These are phyloP conservation scores for Arthrocladium fulminans DNA, from an alignment of 2,329 filamentous ascomycete genomes.

Conservation along the genomic window DNA sequence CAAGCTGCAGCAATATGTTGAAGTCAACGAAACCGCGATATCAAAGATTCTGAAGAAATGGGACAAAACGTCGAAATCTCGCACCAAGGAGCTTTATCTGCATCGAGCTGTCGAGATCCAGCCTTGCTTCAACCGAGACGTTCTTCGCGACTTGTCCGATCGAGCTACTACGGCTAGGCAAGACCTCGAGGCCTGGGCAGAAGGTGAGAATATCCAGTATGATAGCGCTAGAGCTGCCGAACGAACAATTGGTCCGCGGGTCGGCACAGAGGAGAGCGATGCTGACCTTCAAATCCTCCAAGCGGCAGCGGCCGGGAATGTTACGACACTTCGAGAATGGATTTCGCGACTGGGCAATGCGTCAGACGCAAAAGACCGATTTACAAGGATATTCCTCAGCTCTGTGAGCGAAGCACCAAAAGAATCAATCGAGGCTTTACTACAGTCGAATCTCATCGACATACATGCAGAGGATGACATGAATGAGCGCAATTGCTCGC, in stretches of 20 bases:
- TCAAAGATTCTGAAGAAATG: constrained; percentile 99
- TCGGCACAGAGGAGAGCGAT: constrained; percentile 76
- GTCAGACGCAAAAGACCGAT: constrained; percentile 59
- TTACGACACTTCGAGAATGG: constrained; percentile 69
- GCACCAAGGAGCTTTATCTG: constrained; percentile 94
- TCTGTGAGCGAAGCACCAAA: constrained; percentile 79
- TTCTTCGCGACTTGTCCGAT: constrained; percentile 93
- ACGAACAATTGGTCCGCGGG: constrained; percentile 30
- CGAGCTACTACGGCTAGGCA: constrained; percentile 93
- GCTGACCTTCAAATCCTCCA: constrained; percentile 81
- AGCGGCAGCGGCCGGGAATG: constrained; percentile 72
- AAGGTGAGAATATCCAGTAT: constrained; percentile 87
- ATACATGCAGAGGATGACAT: constrained; percentile 94
- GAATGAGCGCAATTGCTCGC: constrained; percentile 91
- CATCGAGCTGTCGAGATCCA: constrained; percentile 94
- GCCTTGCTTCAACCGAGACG: constrained; percentile 93
- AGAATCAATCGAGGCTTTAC: constrained; percentile 63
- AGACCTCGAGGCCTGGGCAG: constrained; percentile 91
- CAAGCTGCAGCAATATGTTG: constrained; percentile 94
- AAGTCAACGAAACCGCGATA: constrained; percentile 94
- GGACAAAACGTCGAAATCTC: constrained; percentile 99
- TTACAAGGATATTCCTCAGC: constrained; percentile 83
- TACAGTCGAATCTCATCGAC: constrained; percentile 75
- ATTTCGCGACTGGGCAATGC: constrained; percentile 59
- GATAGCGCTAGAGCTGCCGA: constrained; percentile 44